phyloP scores from a whole-genome alignment of 768 basidiomycete species.

The Lentinula sp. region DNA sequence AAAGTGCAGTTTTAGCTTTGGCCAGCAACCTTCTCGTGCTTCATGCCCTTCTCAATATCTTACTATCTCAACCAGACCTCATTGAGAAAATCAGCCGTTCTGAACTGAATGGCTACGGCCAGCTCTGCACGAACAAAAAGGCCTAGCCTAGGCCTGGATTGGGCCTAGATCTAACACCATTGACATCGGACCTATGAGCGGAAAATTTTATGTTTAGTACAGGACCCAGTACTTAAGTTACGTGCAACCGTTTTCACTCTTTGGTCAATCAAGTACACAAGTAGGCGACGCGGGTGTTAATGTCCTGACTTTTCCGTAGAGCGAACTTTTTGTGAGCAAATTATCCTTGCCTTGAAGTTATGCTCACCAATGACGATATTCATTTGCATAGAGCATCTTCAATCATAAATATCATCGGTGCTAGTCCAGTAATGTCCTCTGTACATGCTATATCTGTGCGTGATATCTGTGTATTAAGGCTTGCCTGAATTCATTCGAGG shows the following conservation, averaged over 20 bases:
- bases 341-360: neutral
- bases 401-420: neutral
- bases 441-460: neutral
- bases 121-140: neutral
- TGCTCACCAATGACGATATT: neutral
- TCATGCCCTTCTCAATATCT: no score
- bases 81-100: neutral
- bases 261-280: no score
- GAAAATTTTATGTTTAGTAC: neutral
- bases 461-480: neutral
- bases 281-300: neutral
- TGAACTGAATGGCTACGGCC: neutral
- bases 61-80: no score
- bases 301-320: neutral
- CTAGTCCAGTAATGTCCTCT: neutral
- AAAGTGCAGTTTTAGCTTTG: no score
- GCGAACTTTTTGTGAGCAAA: neutral
- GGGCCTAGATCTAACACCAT: neutral
- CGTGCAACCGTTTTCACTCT: neutral
- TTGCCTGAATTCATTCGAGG: neutral
- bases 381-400: neutral
- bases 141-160: neutral
- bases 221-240: neutral
- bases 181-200: neutral
- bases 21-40: no score